Percentiles rank a stretch among this genome's conserved stretches.
phyloP scores from a whole-genome alignment of 2,329 filamentous ascomycete species.

The Epichloe scottii region DNA sequence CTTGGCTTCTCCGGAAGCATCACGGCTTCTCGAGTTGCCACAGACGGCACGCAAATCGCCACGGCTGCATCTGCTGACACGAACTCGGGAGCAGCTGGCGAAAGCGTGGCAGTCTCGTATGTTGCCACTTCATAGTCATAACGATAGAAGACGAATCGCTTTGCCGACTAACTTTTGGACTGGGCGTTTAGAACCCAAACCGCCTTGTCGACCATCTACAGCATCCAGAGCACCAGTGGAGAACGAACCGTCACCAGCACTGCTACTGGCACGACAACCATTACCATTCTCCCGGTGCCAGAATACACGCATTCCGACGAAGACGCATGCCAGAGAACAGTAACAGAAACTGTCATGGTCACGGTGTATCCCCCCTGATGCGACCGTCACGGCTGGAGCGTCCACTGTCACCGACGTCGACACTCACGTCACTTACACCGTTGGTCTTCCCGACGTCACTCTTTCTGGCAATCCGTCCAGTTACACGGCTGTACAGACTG shows the following conservation, averaged over 20 bases:
- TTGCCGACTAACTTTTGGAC: neutral
- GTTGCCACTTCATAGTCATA: constrained; percentile 3
- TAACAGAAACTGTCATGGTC: constrained; percentile 6
- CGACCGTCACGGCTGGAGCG: constrained; percentile 14
- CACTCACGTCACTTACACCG: constrained; percentile 12
- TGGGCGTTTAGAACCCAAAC: constrained; percentile 19
- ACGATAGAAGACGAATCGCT: neutral
- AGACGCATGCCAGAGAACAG: constrained; percentile 5
- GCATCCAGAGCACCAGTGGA: constrained; percentile 1
- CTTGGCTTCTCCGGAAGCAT: constrained; percentile 8
- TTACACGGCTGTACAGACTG: constrained; percentile 11
- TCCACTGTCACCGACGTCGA: constrained; percentile 15
- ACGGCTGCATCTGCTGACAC: neutral
- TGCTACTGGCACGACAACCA: constrained; percentile 11
- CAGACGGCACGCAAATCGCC: constrained; percentile 1
- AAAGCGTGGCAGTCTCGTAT: constrained; percentile 24
- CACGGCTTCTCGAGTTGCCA: constrained; percentile 5
- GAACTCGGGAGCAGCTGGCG: constrained; percentile 2
- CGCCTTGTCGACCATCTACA: constrained; percentile 21
- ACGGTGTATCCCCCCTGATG: constrained; percentile 9
- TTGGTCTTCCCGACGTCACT: constrained; percentile 15
- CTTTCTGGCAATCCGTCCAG: constrained; percentile 16
- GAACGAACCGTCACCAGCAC: constrained; percentile 9
- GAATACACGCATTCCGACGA: constrained; percentile 15
- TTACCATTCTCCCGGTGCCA: constrained; percentile 12